Conservation (phyloP, 2,329 filamentous ascomycete genomes). For the Trichoderma cornu-damae region DNA sequence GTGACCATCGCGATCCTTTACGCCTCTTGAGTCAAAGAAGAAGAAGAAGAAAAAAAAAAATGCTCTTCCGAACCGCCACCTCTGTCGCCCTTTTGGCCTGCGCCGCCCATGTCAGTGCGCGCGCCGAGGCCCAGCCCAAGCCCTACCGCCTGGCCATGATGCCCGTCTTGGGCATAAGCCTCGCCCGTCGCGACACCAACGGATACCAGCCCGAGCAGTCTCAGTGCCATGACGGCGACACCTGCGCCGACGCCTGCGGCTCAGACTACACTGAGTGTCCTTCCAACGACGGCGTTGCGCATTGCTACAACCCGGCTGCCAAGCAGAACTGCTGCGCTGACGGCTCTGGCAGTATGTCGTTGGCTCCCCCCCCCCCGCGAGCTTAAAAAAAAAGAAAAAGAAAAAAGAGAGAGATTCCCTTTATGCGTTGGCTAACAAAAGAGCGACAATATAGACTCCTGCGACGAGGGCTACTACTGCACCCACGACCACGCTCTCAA, state of each 20-base stretch:
- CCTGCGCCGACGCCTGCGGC: constrained; percentile 54
- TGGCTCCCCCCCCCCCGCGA: not conserved
- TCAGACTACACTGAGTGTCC: constrained; percentile 45
- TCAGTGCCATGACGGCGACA: constrained; percentile 45
- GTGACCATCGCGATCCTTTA: not conserved
- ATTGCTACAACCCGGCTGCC: constrained; percentile 53
- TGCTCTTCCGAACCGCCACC: constrained; percentile 34
- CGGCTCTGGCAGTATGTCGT: constrained; percentile 50
- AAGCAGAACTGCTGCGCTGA: constrained; percentile 55
- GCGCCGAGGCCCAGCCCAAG: constrained; percentile 24
- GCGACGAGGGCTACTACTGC: constrained; percentile 58
- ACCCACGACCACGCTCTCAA: constrained; percentile 45
- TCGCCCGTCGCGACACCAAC: constrained; percentile 40
- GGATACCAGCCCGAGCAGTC: constrained; percentile 48
- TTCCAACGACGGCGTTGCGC: constrained; percentile 44
- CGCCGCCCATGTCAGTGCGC: constrained; percentile 30
- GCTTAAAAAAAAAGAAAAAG: not conserved
- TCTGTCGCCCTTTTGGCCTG: constrained; percentile 35
- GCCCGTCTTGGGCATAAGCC: constrained; percentile 37
- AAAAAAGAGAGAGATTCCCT: too few relatives aligned
- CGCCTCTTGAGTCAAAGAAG: constrained; percentile 22
- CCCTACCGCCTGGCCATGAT: constrained; percentile 37
- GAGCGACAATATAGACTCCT: constrained; percentile 45
- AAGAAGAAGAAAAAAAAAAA: too few relatives aligned
- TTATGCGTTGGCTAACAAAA: not conserved